Conservation (phyloP, 75 land plant species). For the Cunninghamia lanceolata region DNA sequence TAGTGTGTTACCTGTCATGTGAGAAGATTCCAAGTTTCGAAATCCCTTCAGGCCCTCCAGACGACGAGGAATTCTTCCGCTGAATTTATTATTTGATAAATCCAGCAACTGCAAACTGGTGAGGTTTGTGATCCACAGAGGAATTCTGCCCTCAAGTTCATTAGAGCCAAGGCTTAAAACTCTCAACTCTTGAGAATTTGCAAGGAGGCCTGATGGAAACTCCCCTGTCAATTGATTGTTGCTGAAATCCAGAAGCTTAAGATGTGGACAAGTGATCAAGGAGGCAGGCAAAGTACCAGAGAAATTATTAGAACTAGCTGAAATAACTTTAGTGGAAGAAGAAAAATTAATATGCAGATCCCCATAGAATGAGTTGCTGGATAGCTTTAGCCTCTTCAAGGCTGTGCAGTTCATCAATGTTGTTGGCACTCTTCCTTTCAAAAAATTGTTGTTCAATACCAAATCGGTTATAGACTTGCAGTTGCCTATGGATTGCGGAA, state of each 20-base stretch:
- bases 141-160: conserved; percentile 7
- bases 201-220: background rate
- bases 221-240: conserved; percentile 15
- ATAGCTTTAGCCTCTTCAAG: background rate
- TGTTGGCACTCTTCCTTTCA: no score
- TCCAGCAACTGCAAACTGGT: conserved; percentile 11
- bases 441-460: no score
- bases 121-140: conserved; percentile 6
- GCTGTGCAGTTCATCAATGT: no score
- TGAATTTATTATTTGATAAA: conserved; percentile 21
- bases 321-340: background rate
- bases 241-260: conserved; percentile 10
- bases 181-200: background rate
- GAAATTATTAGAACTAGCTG: background rate
- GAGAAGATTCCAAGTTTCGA: conserved; percentile 10
- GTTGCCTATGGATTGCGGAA: background rate
- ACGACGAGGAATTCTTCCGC: conserved; percentile 21
- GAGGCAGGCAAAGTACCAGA: background rate
- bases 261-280: background rate
- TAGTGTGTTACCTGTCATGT: conserved; percentile 19
- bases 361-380: background rate
- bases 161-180: conserved; percentile 6
- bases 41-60: conserved; percentile 12
- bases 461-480: background rate
- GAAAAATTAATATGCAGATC: background rate